Conservation (phyloP, 1,284 basidiomycete genomes). For the Chalciporus sp. region DNA sequence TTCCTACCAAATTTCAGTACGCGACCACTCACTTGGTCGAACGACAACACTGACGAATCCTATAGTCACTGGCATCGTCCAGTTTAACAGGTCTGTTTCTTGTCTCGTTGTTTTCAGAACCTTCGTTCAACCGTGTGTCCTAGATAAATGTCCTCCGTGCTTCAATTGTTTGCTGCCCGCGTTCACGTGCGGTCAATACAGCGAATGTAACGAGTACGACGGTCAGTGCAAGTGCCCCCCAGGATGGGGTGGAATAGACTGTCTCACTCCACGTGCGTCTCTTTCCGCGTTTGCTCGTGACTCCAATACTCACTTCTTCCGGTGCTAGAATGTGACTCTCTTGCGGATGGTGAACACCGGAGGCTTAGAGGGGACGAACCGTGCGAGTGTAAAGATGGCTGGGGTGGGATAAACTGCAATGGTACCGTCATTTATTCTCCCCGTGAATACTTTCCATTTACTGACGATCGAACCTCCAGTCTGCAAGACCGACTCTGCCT, state of each 20-base stretch:
- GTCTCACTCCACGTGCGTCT: slow-evolving; percentile 66
- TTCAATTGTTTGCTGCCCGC: slow-evolving; percentile 77
- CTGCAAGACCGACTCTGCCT: slow-evolving; percentile 81
- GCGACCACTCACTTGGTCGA: slow-evolving; percentile 3
- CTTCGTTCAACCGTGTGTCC: background rate
- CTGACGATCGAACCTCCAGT: slow-evolving; percentile 49
- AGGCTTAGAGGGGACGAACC: slow-evolving; percentile 76
- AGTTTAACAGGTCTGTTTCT: slow-evolving; percentile 16
- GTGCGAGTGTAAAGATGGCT: slow-evolving; percentile 92
- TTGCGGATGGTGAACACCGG: slow-evolving; percentile 86
- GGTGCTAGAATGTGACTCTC: slow-evolving; percentile 80
- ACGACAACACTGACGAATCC: slow-evolving; percentile 9
- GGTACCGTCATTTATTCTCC: slow-evolving; percentile 50
- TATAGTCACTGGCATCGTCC: slow-evolving; percentile 26
- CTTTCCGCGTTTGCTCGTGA: background rate
- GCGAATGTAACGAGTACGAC: slow-evolving; percentile 75
- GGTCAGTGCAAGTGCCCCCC: slow-evolving; percentile 81
- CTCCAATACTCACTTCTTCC: background rate
- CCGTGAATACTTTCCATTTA: background rate
- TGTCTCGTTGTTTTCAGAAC: background rate
- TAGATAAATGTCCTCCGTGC: slow-evolving; percentile 57
- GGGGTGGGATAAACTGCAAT: slow-evolving; percentile 96
- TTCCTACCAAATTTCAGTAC: slow-evolving; percentile 31
- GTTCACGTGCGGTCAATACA: slow-evolving; percentile 74
- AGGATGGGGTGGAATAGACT: slow-evolving; percentile 85